A percentile compares a stretch with the other conserved stretches of the same genome.
Conservation (phyloP, 2,329 filamentous ascomycete species). For the Cordyceps cateniannulata region DNA sequence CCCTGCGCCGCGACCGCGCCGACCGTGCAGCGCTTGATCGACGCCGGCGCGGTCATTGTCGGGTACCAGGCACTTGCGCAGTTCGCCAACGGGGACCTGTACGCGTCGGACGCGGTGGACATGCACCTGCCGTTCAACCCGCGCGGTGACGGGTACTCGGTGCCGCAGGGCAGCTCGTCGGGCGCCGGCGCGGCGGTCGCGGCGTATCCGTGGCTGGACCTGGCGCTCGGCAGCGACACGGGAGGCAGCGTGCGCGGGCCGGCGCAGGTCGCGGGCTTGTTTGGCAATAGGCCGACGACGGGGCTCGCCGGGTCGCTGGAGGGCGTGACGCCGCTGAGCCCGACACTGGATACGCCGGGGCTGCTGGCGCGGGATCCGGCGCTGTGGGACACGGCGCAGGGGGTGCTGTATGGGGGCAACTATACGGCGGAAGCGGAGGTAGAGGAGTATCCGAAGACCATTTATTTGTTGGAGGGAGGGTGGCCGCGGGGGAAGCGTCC, state of each 20-base stretch:
- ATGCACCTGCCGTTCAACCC: slow-evolving; percentile 19
- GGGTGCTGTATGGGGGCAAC: slow-evolving; percentile 2
- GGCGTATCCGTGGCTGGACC: slow-evolving; percentile 20
- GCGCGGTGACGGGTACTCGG: slow-evolving; percentile 20
- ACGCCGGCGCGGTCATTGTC: slow-evolving; percentile 45
- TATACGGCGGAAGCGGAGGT: not conserved
- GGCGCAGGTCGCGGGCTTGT: slow-evolving; percentile 12
- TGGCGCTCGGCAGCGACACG: slow-evolving; percentile 19
- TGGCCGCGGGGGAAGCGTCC: not conserved
- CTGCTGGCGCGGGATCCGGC: slow-evolving; percentile 13
- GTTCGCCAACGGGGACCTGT: slow-evolving; percentile 31
- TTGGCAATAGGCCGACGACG: slow-evolving; percentile 15
- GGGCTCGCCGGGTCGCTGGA: slow-evolving; percentile 11
- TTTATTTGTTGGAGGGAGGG: not conserved
- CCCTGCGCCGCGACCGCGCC: slow-evolving; percentile 38
- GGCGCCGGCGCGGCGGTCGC: slow-evolving; percentile 19
- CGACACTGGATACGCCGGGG: slow-evolving; percentile 14
- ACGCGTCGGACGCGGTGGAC: slow-evolving; percentile 37
- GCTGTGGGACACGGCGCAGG: slow-evolving; percentile 9
- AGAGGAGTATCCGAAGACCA: not conserved
- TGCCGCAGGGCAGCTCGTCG: slow-evolving; percentile 16
- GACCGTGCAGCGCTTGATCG: slow-evolving; percentile 47
- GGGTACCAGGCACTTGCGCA: slow-evolving; percentile 37
- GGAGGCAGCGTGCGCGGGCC: slow-evolving; percentile 17
- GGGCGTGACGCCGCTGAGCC: slow-evolving; percentile 12